These are phyloP conservation scores for Cicer chorassanicum DNA, from an alignment of 306 rosid species.

Conservation along the genomic window DNA sequence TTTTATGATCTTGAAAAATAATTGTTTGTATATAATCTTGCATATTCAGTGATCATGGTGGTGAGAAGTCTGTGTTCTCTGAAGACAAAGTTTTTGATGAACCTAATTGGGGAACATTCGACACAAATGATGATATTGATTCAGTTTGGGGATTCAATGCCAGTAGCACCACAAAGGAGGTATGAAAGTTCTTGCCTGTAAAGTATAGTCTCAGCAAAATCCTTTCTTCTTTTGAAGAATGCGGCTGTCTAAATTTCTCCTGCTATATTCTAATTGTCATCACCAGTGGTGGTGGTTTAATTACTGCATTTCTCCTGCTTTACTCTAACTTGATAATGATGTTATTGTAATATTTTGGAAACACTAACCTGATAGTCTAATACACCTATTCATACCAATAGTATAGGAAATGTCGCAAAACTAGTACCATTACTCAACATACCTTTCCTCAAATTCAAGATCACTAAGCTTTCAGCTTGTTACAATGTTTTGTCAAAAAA, in stretches of 20 bases:
- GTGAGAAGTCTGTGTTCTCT: conserved; percentile 67
- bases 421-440: conserved; percentile 28
- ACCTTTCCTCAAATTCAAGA: conserved; percentile 11
- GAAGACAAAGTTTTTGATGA: conserved; percentile 79
- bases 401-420: conserved; percentile 3
- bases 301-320: neutral
- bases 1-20: conserved; percentile 34
- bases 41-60: conserved; percentile 70
- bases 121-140: conserved; percentile 80
- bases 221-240: conserved; percentile 25
- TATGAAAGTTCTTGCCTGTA: conserved; percentile 45
- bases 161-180: conserved; percentile 68
- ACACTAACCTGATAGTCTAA: conserved; percentile 10
- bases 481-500: neutral
- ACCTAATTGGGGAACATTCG: conserved; percentile 87
- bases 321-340: conserved; percentile 2
- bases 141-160: conserved; percentile 89
- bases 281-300: conserved; percentile 14
- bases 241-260: neutral
- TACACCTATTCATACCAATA: neutral
- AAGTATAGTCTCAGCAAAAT: conserved; percentile 32
- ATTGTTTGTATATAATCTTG: conserved; percentile 40
- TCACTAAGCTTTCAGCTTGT: neutral
- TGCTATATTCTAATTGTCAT: conserved; percentile 17
- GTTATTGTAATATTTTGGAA: conserved; percentile 29